Evolutionary conservation across 1,139 yeast genomes (phyloP).

Genomic region (Candida frijolesensis): DNA sequence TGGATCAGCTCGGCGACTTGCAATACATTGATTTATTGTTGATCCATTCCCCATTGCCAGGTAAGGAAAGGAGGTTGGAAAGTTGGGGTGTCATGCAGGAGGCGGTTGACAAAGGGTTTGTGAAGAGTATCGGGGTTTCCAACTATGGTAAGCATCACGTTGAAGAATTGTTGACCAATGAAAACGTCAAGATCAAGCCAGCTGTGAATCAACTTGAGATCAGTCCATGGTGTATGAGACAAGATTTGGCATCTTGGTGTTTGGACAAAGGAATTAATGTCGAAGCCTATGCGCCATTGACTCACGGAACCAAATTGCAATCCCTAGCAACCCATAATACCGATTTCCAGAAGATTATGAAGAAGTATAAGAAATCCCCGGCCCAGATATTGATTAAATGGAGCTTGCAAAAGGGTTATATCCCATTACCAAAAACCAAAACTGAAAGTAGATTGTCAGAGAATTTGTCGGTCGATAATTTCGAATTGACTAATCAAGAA

Average conservation of each 20-base stretch:
- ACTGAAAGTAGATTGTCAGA: conserved; percentile 27
- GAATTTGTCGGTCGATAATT: conserved; percentile 48
- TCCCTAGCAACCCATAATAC: conserved; percentile 1
- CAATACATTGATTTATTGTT: conserved; percentile 55
- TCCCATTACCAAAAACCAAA: conserved; percentile 40
- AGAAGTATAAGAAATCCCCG: conserved; percentile 27
- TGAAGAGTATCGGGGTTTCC: conserved; percentile 67
- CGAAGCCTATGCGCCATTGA: conserved; percentile 44
- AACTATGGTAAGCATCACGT: conserved; percentile 67
- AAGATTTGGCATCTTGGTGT: conserved; percentile 60
- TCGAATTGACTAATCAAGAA: conserved; percentile 52
- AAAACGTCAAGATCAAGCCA: conserved; percentile 53
- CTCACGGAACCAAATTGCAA: conserved; percentile 35
- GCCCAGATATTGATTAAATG: conserved; percentile 41
- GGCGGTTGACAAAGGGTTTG: conserved; percentile 56
- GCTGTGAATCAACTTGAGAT: conserved; percentile 69
- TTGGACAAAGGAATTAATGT: conserved; percentile 31
- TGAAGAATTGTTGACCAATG: conserved; percentile 57
- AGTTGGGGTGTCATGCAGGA: conserved; percentile 68
- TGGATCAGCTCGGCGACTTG: conserved; percentile 32
- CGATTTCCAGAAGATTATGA: conserved; percentile 20
- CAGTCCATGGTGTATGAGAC: conserved; percentile 77
- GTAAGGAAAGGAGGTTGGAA: conserved; percentile 50
- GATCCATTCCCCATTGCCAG: conserved; percentile 65
- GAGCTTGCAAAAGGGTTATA: conserved; percentile 46